phyloP scores from a whole-genome alignment of 345 rosid genomes.

The Brassica napus region Da-Ae NC_063440.1:14811501-14812000 shows the following conservation, averaged over 20 bases:
- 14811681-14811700: background rate
- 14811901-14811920: background rate
- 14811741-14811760: background rate
- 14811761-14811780: background rate
- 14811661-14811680: background rate
- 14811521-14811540: background rate
- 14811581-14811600: background rate
- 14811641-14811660: background rate
- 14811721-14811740: background rate
- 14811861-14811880: background rate
- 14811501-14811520: no score
- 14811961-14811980: constrained; percentile 3
- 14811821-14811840: background rate
- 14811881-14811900: background rate
- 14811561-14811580: background rate
- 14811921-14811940: background rate
- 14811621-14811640: background rate
- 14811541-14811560: background rate
- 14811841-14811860: background rate
- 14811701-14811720: background rate
- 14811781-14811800: background rate
- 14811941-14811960: background rate
- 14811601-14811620: background rate
- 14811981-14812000: background rate
- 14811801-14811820: background rate